Conservation (phyloP, 139 green algal species). For the Chlamydomonas schloesseri region DNA sequence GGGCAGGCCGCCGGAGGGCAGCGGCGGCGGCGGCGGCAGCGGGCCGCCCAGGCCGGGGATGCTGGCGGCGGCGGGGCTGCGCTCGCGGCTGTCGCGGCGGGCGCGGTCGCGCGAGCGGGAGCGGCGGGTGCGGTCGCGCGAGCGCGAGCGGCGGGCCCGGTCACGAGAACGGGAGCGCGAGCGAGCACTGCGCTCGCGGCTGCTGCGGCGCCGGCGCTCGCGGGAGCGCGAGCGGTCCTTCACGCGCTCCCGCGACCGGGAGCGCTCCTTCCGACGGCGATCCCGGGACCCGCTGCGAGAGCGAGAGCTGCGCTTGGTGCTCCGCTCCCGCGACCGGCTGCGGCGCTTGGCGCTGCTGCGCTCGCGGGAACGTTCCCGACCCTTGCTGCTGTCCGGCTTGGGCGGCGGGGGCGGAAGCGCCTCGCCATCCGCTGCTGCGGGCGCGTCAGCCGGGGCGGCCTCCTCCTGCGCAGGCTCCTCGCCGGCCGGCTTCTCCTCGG, state of each 20-base stretch:
- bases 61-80: background rate
- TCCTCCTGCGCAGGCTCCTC: background rate
- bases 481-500: background rate
- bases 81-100: slow-evolving; percentile 10
- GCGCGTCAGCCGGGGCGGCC: background rate
- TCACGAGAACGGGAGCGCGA: slow-evolving; percentile 30
- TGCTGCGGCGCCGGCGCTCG: slow-evolving; percentile 29
- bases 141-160: background rate
- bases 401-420: slow-evolving; percentile 22
- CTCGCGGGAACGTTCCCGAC: slow-evolving; percentile 18
- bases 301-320: slow-evolving; percentile 1
- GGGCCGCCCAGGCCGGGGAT: slow-evolving; percentile 32
- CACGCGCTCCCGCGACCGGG: slow-evolving; percentile 10
- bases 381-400: background rate
- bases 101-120: slow-evolving; percentile 4
- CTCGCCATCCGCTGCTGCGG: background rate
- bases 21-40: slow-evolving; percentile 10
- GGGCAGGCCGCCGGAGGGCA: slow-evolving; percentile 1
- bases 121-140: background rate
- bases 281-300: slow-evolving; percentile 30
- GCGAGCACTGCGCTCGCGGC: slow-evolving; percentile 16
- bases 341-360: background rate
- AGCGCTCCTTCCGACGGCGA: slow-evolving; percentile 24
- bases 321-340: slow-evolving; percentile 27
- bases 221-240: slow-evolving; percentile 37